Evolutionary conservation across 2,329 filamentous ascomycete genomes (phyloP).

Genomic region (Cordyceps farinosa): DNA sequence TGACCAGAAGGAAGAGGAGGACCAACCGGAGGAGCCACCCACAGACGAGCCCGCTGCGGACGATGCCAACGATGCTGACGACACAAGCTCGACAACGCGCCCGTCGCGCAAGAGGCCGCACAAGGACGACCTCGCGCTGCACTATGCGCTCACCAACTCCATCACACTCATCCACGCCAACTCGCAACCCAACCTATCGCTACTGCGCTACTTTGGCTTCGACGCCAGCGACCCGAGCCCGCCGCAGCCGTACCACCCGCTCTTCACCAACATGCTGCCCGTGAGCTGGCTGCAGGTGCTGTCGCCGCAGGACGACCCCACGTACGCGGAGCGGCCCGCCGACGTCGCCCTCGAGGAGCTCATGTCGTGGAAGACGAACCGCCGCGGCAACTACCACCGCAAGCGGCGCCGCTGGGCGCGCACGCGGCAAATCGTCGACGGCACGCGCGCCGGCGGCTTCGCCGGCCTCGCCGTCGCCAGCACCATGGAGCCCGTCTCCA

Average conservation of each 20-base stretch:
- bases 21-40: conserved; percentile 13
- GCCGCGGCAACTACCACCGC: conserved; percentile 79
- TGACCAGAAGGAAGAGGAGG: conserved; percentile 17
- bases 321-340: conserved; percentile 66
- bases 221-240: conserved; percentile 64
- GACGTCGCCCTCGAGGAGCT: conserved; percentile 58
- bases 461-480: conserved; percentile 80
- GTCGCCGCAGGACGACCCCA: conserved; percentile 68
- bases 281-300: conserved; percentile 92
- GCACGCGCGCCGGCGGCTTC: conserved; percentile 71
- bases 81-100: not conserved
- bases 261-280: conserved; percentile 75
- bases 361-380: conserved; percentile 71
- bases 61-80: conserved; percentile 19
- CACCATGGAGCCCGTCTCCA: conserved; percentile 73
- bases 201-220: conserved; percentile 87
- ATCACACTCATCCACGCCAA: conserved; percentile 78
- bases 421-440: conserved; percentile 68
- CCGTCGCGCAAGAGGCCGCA: conserved; percentile 28
- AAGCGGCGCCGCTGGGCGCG: conserved; percentile 82
- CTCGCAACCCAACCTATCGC: conserved; percentile 79
- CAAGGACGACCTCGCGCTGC: conserved; percentile 55
- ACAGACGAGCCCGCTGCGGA: not conserved
- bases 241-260: conserved; percentile 64
- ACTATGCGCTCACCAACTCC: conserved; percentile 68